Base-by-base conservation (phyloP, 306 rosid species). In the Echinosophora koreensis region DNA sequence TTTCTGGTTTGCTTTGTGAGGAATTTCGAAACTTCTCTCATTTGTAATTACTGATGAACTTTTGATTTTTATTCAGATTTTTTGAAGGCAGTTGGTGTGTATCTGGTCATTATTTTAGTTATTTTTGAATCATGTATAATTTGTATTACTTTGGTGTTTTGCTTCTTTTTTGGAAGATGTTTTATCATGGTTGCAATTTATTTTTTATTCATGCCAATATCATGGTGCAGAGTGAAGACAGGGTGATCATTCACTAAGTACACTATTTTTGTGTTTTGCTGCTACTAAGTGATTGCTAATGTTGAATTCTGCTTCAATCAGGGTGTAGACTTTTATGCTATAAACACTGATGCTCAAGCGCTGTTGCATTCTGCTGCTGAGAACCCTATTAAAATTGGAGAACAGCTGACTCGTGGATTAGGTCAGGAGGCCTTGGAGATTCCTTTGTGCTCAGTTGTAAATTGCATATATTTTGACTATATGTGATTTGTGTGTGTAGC, bases 291-390 rank as follows among this genome's bases (percentile, higher is more conserved):
- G 77, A 41, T 77, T 50, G 72, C 73, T 84, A 78, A 84, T 75
- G 78, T 17, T 62, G n/a, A 37, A 39, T 63, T 62, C 55, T 85
- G 76, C 54, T 82, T 82, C 68, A 64, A 58, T 55, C 85, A 94
- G 98, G 96, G 94, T 52, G 97, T 94, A 55, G 96, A 94, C 73
- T 94, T 91, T 84, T 94, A 94, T 84, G 97, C 98, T 30, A 89
- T 94, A 82, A 94, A 94, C 81, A 94, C 97, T 8, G 98, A 94
- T 87, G 73, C 98, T 59, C 98, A 94, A 85, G 93, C 96, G 14
- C 83, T 94, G 50, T 14, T 94, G 69, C 88, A 94, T 85, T 91
- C 97, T 78, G 81, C 89, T 28, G 97, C 98, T 1, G 86, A 90
- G 85, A 86, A 90, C 71, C 98, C 98, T 27, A 89, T 94, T 80